Base-by-base conservation (phyloP, 2,329 filamentous ascomycete genomes). In the Aspergillus aculeatus region DNA sequence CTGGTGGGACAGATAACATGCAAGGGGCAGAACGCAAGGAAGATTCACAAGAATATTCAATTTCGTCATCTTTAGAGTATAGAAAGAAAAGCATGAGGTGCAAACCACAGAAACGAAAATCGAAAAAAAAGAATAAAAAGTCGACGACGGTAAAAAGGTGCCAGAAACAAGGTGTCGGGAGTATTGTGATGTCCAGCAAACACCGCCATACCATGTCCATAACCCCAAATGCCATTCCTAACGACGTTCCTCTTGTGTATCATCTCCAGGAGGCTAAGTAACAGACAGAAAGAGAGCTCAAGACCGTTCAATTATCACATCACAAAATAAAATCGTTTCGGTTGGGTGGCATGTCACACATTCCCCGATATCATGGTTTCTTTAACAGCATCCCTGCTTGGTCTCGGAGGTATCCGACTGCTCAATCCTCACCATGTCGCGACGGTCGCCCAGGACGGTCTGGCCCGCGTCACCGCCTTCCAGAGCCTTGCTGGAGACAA, bases 401-500 rank as follows among this genome's bases (percentile, higher is more conserved):
- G 86, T 83, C 69, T 90, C 85, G 71, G 91, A 85, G 69, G 95
- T 91, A 68, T 90, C 86, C 54, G 91, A 87, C 80, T 94, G 92
- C 84, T 87, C 94, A 72, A 96, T 89, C 66, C 92, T 89, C 73
- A 98, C 90, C 53, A 83, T 81, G 76, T 90, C 92, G 70, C 87
- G 89, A 71, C 91, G 90, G 68, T 90, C 86, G 68, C 87, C 88
- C 71, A 95, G 89, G 67, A 90, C 89, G 73, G 90, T 89, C 76
- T 91, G 89, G 65, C 89, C 84, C 63, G 87, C 86, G 70, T 96
- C 93, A 73, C 91, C 92, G 73, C 90, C 91, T 76, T 97, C 94
- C 71, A 98, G 87, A 47, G 92, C 92, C 85, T 98, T 98, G 86
- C 90, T 95, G 59, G 94, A 98, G 66, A 99, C 95, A 72, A 99